Conservation (phyloP, 2,329 filamentous ascomycete species). For the Ramularia endophylla region DNA sequence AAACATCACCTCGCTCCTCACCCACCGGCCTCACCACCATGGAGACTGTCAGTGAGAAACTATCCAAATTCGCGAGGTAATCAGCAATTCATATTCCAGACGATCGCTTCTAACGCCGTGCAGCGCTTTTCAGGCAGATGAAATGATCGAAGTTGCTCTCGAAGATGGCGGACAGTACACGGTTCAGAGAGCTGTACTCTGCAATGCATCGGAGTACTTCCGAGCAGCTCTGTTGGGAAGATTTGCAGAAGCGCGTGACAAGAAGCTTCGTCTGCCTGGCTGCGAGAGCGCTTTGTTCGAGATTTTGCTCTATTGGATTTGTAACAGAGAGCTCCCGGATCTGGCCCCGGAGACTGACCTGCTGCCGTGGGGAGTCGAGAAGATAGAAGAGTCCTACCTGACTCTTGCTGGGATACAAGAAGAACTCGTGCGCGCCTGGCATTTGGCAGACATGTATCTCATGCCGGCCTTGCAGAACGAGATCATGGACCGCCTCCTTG, state of each 20-base stretch:
- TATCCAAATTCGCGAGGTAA: too few species aligned
- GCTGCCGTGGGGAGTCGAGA: too few species aligned
- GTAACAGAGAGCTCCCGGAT: not conserved
- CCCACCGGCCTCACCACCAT: too few species aligned
- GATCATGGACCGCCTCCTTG: not conserved
- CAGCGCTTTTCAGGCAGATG: slow-evolving; percentile 1
- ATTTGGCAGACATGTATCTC: slow-evolving; percentile 1
- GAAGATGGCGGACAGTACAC: slow-evolving; percentile 6
- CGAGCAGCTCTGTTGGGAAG: slow-evolving; percentile 1
- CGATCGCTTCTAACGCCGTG: not conserved
- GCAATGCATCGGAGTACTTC: slow-evolving; percentile 7
- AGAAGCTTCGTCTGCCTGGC: not conserved
- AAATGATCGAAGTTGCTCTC: slow-evolving; percentile 2
- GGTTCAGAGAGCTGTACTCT: slow-evolving; percentile 5
- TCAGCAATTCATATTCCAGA: too few species aligned
- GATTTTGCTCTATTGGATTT: slow-evolving; percentile 4
- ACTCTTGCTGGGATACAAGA: not conserved
- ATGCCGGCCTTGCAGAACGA: slow-evolving; percentile 6
- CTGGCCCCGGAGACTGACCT: too few species aligned
- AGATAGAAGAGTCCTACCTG: too few species aligned
- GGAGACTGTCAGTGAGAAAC: too few species aligned
- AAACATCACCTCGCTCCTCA: too few species aligned
- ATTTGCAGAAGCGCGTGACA: slow-evolving; percentile 3
- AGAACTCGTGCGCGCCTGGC: slow-evolving; percentile 2
- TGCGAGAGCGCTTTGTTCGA: slow-evolving; percentile 1